Conservation (phyloP, 2,329 filamentous ascomycete genomes). For the Sphaceloma murrayae region DNA sequence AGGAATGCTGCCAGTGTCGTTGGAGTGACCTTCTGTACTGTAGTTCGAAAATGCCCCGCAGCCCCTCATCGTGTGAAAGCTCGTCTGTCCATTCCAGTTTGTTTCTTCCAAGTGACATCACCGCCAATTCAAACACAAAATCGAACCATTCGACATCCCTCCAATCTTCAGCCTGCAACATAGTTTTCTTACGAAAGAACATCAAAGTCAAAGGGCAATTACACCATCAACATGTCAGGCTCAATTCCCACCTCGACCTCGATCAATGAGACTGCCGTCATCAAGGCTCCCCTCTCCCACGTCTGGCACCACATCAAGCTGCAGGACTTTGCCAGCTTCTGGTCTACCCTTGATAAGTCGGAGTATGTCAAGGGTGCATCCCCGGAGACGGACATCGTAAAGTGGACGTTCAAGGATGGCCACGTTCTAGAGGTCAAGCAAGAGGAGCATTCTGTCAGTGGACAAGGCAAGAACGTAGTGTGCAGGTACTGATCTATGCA, state of each 20-base stretch:
- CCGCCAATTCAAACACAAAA: constrained; percentile 1
- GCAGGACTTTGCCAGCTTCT: constrained; percentile 58
- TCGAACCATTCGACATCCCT: neutral
- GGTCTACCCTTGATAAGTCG: constrained; percentile 51
- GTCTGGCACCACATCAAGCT: constrained; percentile 72
- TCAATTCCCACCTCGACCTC: constrained; percentile 57
- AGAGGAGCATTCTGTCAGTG: constrained; percentile 60
- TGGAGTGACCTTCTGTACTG: no score
- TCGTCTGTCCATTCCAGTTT: neutral
- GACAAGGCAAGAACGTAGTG: neutral
- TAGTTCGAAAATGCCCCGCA: neutral
- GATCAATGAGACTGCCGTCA: constrained; percentile 57
- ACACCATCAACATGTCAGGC: constrained; percentile 17
- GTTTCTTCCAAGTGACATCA: constrained; percentile 9
- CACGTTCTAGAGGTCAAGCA: constrained; percentile 62
- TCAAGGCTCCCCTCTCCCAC: constrained; percentile 52
- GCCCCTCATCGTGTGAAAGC: no score
- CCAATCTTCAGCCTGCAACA: no score
- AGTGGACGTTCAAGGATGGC: constrained; percentile 63
- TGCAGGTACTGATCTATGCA: constrained; percentile 25
- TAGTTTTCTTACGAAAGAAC: no score
- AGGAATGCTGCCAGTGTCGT: no score
- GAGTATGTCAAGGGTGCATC: constrained; percentile 54
- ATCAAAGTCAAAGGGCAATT: neutral
- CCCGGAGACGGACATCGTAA: constrained; percentile 55